Evolutionary conservation across 805 yeast genomes (phyloP), one percentile per base, ranked within the genome.

Genomic region (Kluyveromyces starmeri): DNA sequence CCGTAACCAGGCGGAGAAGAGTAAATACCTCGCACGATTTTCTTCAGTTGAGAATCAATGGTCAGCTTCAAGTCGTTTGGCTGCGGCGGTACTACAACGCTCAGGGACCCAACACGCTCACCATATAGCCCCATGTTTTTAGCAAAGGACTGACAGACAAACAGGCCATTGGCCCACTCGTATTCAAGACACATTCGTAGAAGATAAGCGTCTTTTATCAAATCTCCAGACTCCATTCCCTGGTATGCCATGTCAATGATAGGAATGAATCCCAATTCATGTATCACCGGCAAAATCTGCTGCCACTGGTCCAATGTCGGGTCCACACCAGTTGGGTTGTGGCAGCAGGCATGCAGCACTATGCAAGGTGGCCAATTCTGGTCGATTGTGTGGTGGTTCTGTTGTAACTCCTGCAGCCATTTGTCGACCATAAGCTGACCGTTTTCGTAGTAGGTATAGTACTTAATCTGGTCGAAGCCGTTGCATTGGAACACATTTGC

Each of bases 1-100:
- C 98, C 97, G 61, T 86, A 89, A 40, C 84, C 81, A 36, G 97
- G 95, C 21, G 97, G 96, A 45, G 92, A 84, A 5, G 96, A 85
- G 65, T 83, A 82, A 52, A 83, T 73, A 25, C 96, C 83, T 56
- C 97, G 75, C 41, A 84, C 78, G 48, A 83, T 71, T 54, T 73
- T 76, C 67, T 84, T 83, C 58, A 89, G 66, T 64, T 84, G 94
- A 5, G 92, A 83, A 62, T 68, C 86, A 48, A 77, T 71, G 41
- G 47, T 65, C 41, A 56, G 67, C 50, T 67, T 70, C 43, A 55
- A 64, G 11, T 67, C 73, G 27, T 71, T 68, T 18, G 72, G 62
- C 20, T 71, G 62, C 33, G 80, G 75, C 16, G 83, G 71, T 30
- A 75, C 57, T 17, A 78, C 62, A 8, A 81, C 71, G 12, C 51